Conservation (phyloP, 2,329 filamentous ascomycete species). For the Pseudogymnoascus sp. region DNA sequence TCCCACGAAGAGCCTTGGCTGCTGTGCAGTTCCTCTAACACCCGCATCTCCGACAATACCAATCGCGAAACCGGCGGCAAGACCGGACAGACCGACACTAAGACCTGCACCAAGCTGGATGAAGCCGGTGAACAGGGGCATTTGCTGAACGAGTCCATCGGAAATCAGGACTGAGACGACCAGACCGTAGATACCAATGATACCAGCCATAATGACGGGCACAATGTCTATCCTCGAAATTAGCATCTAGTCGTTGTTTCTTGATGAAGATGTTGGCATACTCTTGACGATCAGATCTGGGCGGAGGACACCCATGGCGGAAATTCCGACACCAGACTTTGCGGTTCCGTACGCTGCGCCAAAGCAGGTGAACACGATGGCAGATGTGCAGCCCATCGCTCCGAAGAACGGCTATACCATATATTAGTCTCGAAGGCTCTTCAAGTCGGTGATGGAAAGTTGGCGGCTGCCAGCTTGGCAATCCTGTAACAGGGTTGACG, state of each 20-base stretch:
- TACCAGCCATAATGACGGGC: slow-evolving; percentile 99
- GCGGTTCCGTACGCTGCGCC: slow-evolving; percentile 97
- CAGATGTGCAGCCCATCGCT: slow-evolving; percentile 91
- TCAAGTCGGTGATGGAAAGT: slow-evolving; percentile 13
- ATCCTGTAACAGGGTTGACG: neutral
- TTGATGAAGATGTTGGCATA: slow-evolving; percentile 45
- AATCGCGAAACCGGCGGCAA: slow-evolving; percentile 80
- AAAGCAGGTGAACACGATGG: slow-evolving; percentile 94
- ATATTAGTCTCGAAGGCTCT: slow-evolving; percentile 18
- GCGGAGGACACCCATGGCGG: slow-evolving; percentile 94
- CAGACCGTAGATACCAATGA: slow-evolving; percentile 97
- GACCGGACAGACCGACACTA: slow-evolving; percentile 72
- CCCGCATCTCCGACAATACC: slow-evolving; percentile 84
- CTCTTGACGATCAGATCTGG: slow-evolving; percentile 99
- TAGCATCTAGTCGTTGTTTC: slow-evolving; percentile 15
- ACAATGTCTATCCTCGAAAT: slow-evolving; percentile 70
- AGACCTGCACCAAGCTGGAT: slow-evolving; percentile 82
- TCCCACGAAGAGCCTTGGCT: slow-evolving; percentile 64
- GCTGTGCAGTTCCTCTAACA: slow-evolving; percentile 74
- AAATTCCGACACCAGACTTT: slow-evolving; percentile 98
- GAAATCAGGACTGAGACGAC: slow-evolving; percentile 85
- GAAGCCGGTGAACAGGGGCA: slow-evolving; percentile 74
- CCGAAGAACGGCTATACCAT: slow-evolving; percentile 75
- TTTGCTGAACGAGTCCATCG: slow-evolving; percentile 65
- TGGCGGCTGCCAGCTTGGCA: slow-evolving; percentile 13